phyloP scores from a whole-genome alignment of 345 rosid genomes.

The Viola odorata region DNA sequence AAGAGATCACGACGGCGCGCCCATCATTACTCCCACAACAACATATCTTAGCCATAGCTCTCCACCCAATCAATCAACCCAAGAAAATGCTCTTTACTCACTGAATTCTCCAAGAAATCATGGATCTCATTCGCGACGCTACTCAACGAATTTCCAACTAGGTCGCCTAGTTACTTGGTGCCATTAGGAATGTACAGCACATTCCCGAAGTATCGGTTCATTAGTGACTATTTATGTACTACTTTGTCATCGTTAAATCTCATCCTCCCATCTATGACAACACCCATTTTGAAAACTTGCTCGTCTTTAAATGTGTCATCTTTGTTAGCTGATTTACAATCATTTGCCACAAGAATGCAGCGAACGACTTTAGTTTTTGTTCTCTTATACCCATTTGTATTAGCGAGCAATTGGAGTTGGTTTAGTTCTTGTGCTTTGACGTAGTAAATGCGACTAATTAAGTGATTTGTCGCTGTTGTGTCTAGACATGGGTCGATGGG shows the following conservation, averaged over 20 bases:
- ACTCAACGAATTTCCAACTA: constrained; percentile 39
- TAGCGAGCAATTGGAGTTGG: constrained; percentile 40
- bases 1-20: constrained; percentile 70
- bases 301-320: too few species aligned
- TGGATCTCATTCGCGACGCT: constrained; percentile 60
- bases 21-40: constrained; percentile 29
- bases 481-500: constrained; percentile 35
- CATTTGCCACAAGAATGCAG: constrained; percentile 67
- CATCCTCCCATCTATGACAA: constrained; percentile 65
- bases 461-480: constrained; percentile 17
- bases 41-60: constrained; percentile 47
- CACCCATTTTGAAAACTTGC: constrained; percentile 44
- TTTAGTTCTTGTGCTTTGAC: constrained; percentile 29
- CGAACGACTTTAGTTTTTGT: constrained; percentile 59
- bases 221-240: background rate
- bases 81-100: constrained; percentile 58
- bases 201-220: constrained; percentile 53
- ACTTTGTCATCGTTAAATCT: constrained; percentile 27
- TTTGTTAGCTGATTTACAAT: constrained; percentile 25
- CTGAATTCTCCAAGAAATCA: constrained; percentile 30
- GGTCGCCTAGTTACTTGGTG: constrained; percentile 25
- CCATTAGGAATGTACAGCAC: constrained; percentile 66
- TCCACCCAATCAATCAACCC: constrained; percentile 83
- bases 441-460: constrained; percentile 55
- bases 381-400: constrained; percentile 25